Conservation (phyloP, 805 yeast genomes). For the Saturnispora sanitii region DNA sequence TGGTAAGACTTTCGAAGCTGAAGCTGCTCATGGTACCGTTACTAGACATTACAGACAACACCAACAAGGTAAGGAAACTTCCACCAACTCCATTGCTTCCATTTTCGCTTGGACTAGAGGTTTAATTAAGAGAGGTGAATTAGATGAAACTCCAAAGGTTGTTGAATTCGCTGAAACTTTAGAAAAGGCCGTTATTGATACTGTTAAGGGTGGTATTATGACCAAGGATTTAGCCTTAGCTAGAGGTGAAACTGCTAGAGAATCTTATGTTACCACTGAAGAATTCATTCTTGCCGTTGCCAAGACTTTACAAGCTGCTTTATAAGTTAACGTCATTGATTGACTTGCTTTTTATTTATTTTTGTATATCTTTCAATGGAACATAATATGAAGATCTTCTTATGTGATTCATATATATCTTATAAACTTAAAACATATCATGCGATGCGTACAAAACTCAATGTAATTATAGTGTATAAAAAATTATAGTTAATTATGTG, state of each 20-base stretch:
- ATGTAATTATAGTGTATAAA: too few relatives aligned
- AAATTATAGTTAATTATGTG: too few relatives aligned
- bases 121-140: conserved; percentile 79
- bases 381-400: not conserved
- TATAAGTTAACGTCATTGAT: conserved; percentile 12
- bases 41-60: conserved; percentile 94
- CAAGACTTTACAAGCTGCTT: conserved; percentile 37
- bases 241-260: conserved; percentile 75
- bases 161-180: conserved; percentile 65
- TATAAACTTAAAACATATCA: too few relatives aligned
- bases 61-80: conserved; percentile 94
- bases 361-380: not conserved
- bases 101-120: conserved; percentile 97
- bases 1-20: conserved; percentile 90
- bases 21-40: conserved; percentile 99
- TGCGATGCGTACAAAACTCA: too few relatives aligned
- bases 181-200: conserved; percentile 78
- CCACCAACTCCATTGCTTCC: conserved; percentile 95
- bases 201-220: conserved; percentile 84
- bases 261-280: conserved; percentile 79
- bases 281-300: conserved; percentile 84
- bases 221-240: conserved; percentile 93
- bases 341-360: not conserved
- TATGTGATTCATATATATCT: too few relatives aligned
- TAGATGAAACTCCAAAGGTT: conserved; percentile 82